Conservation (phyloP, 23 red algal genomes). For the Pyropia haitanensis region DNA sequence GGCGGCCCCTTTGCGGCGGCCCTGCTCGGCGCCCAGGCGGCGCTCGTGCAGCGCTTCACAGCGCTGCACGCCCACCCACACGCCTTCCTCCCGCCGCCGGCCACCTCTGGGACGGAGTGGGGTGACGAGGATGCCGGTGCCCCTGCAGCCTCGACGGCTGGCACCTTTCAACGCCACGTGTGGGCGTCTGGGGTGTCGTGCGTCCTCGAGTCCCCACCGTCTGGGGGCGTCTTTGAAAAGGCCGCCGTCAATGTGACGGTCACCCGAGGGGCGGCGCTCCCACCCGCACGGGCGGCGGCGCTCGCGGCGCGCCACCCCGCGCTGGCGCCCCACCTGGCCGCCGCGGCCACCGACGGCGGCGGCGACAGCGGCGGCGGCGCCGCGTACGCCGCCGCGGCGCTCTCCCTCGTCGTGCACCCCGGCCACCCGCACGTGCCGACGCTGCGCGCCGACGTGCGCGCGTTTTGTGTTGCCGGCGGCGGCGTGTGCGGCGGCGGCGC, state of each 20-base stretch:
- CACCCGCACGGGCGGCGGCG: conserved; percentile 4
- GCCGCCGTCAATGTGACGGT: conserved; percentile 56
- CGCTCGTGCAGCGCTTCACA: background rate
- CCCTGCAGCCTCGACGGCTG: background rate
- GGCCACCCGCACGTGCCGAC: conserved; percentile 41
- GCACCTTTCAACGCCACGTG: background rate
- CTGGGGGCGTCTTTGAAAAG: conserved; percentile 50
- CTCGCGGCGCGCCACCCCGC: background rate
- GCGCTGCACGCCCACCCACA: background rate
- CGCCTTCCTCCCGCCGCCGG: conserved; percentile 2
- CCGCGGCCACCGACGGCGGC: background rate
- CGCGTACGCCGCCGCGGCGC: conserved; percentile 30
- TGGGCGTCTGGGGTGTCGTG: background rate
- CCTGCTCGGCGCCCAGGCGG: background rate
- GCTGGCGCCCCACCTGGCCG: background rate
- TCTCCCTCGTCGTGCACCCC: conserved; percentile 53
- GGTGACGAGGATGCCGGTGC: conserved; percentile 5
- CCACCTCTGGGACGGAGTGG: conserved; percentile 11
- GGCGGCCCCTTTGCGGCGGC: too few species aligned
- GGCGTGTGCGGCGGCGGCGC: conserved; percentile 30
- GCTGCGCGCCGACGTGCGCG: conserved; percentile 34
- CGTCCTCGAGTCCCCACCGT: conserved; percentile 10
- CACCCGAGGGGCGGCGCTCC: conserved; percentile 22
- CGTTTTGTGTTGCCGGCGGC: conserved; percentile 9
- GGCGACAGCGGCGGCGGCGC: background rate